A percentile compares a stretch with the other conserved stretches of the same genome.
Evolutionary conservation across 345 rosid genomes (phyloP).

Genomic region (Moricandia arvensis): DNA sequence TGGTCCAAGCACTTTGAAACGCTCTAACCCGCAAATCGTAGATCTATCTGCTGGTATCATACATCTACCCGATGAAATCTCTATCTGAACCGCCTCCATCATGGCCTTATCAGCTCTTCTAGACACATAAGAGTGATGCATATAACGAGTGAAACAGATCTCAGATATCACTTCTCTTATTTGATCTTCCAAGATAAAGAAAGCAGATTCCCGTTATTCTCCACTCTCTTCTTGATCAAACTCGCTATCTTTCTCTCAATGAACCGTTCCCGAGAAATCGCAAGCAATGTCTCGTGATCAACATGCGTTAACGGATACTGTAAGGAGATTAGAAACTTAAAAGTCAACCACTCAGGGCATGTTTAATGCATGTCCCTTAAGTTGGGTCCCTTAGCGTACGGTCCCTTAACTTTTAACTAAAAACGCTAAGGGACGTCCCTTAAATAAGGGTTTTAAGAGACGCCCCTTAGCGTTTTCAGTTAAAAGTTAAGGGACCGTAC

Average conservation of each 20-base stretch:
- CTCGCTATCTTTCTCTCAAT: background rate
- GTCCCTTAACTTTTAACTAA: no score
- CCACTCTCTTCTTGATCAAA: slow-evolving; percentile 29
- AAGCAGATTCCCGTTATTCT: background rate
- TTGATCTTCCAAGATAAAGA: slow-evolving; percentile 8
- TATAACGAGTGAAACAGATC: background rate
- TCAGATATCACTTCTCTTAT: background rate
- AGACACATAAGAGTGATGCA: background rate
- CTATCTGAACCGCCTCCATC: background rate
- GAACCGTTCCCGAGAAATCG: background rate
- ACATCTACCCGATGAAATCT: background rate
- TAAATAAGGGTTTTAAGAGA: no score
- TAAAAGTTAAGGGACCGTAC: no score
- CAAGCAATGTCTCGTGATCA: no score
- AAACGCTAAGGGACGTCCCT: no score
- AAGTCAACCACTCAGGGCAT: no score
- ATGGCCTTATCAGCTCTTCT: slow-evolving; percentile 3
- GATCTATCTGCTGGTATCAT: background rate
- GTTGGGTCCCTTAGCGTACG: no score
- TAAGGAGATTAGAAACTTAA: no score
- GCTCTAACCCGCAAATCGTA: background rate
- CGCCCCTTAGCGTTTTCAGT: no score
- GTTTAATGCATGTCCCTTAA: no score
- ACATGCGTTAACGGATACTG: no score
- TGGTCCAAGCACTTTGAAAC: slow-evolving; percentile 18